Evolutionary conservation across 2,329 filamentous ascomycete species (phyloP).

Genomic region (Epichloe festucae): DNA sequence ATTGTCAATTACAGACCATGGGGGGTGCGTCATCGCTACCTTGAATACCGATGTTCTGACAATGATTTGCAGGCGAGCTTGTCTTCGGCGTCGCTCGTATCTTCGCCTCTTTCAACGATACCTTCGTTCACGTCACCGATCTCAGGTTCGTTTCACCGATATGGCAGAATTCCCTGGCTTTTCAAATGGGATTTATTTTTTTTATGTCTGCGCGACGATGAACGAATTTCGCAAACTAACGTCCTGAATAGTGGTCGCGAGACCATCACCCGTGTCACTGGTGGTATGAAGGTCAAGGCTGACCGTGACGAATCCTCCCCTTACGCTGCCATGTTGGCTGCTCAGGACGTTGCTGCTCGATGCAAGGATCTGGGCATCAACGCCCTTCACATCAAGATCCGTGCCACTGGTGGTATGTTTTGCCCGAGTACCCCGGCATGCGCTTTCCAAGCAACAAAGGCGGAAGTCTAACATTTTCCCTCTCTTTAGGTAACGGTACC

Average conservation of each 20-base stretch:
- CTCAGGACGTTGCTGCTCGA: slow-evolving; percentile 90
- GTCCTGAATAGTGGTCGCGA: slow-evolving; percentile 71
- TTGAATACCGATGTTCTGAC: slow-evolving; percentile 7
- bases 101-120: slow-evolving; percentile 86
- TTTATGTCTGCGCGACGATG: neutral
- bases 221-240: slow-evolving; percentile 1
- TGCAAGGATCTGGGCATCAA: slow-evolving; percentile 63
- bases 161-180: neutral
- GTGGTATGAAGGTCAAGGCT: slow-evolving; percentile 99
- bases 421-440: neutral
- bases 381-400: slow-evolving; percentile 99
- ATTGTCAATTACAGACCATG: neutral
- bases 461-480: neutral
- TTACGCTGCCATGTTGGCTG: slow-evolving; percentile 99
- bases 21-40: too few relatives aligned
- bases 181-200: neutral
- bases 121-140: slow-evolving; percentile 99
- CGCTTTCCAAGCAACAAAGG: neutral
- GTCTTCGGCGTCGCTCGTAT: slow-evolving; percentile 97
- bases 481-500: slow-evolving; percentile 73
- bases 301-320: slow-evolving; percentile 99
- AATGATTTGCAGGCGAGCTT: slow-evolving; percentile 58
- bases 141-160: slow-evolving; percentile 53
- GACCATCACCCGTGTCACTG: slow-evolving; percentile 99
- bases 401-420: slow-evolving; percentile 83